phyloP scores from a whole-genome alignment of 768 basidiomycete genomes.

The Pulveroboletus sp. region DNA sequence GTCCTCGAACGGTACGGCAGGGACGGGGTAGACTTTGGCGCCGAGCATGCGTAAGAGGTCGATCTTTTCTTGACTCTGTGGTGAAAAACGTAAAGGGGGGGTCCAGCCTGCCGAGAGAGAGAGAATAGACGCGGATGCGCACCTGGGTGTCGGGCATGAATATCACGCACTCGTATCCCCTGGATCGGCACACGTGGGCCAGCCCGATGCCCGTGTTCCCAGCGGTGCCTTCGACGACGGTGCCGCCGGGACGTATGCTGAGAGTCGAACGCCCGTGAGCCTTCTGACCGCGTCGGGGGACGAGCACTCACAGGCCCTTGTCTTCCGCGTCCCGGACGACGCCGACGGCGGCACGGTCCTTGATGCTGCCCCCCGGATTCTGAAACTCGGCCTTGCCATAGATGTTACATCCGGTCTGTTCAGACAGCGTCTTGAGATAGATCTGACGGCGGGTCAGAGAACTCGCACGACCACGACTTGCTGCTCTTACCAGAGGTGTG shows the following conservation, averaged over 20 bases:
- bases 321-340: constrained; percentile 84
- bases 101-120: background rate
- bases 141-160: constrained; percentile 98
- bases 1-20: constrained; percentile 94
- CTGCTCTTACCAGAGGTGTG: constrained; percentile 74
- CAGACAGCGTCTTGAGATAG: constrained; percentile 73
- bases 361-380: constrained; percentile 96
- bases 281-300: too few species aligned
- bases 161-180: constrained; percentile 96
- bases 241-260: constrained; percentile 88
- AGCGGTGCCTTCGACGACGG: constrained; percentile 96
- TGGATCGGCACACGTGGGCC: constrained; percentile 89
- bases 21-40: constrained; percentile 93
- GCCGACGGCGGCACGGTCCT: constrained; percentile 93
- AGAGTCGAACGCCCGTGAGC: background rate
- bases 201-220: constrained; percentile 98
- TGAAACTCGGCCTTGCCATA: constrained; percentile 98
- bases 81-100: background rate
- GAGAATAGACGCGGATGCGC: constrained; percentile 1
- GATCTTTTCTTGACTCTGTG: constrained; percentile 95
- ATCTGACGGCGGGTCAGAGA: constrained; percentile 50
- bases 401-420: constrained; percentile 78
- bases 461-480: background rate
- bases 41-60: constrained; percentile 96
- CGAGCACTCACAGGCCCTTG: constrained; percentile 60